Evolutionary conservation across 2,329 filamentous ascomycete species (phyloP).

Genomic region (Aspergillus brasiliensis): DNA sequence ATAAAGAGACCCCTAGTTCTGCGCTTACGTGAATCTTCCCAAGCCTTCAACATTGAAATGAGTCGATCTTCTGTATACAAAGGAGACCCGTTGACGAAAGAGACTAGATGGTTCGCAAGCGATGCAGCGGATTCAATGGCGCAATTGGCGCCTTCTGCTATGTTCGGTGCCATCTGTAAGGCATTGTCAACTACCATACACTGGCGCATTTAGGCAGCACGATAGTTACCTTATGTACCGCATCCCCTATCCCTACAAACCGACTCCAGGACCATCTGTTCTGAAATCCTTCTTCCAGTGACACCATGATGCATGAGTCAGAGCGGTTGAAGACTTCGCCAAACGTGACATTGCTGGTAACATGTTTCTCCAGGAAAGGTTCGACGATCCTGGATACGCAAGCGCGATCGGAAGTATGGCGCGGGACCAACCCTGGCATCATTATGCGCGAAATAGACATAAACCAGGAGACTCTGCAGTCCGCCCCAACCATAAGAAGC

Average conservation of each 20-base stretch:
- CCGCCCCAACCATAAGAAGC: constrained; percentile 7
- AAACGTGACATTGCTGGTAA: background rate
- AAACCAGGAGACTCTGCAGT: constrained; percentile 3
- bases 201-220: background rate
- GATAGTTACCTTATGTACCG: constrained; percentile 1
- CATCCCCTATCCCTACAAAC: constrained; percentile 5
- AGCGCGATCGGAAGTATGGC: background rate
- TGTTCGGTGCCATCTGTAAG: constrained; percentile 32
- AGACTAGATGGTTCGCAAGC: constrained; percentile 29
- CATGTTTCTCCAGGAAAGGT: background rate
- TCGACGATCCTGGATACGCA: background rate
- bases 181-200: background rate
- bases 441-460: background rate
- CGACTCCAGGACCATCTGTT: background rate
- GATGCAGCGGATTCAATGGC: constrained; percentile 43
- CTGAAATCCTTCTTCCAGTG: constrained; percentile 2
- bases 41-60: background rate
- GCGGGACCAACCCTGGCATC: background rate
- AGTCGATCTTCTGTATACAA: background rate
- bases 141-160: constrained; percentile 43
- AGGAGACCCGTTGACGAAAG: background rate
- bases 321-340: background rate
- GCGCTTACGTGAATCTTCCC: background rate
- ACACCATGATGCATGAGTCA: background rate
- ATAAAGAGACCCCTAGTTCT: background rate